Evolutionary conservation across 441 rosid species (phyloP).

Genomic region (Croton laevigatus): DNA sequence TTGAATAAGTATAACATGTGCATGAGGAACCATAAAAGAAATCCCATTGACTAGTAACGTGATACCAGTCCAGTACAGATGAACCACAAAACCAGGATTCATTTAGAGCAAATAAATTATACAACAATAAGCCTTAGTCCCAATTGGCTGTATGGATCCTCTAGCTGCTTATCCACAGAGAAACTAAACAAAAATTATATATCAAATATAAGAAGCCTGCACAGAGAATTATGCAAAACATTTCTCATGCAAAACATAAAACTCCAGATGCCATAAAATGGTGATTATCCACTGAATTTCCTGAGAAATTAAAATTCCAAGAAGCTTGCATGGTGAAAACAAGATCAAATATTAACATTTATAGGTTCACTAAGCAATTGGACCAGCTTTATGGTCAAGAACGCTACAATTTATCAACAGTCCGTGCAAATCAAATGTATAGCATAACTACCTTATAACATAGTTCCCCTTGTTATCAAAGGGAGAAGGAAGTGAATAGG

Average conservation of each 20-base stretch:
- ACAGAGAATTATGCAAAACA: neutral
- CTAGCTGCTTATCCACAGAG: neutral
- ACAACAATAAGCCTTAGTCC: neutral
- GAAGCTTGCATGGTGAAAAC: neutral
- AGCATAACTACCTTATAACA: conserved; percentile 63
- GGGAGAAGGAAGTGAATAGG: conserved; percentile 84
- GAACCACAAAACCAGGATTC: neutral
- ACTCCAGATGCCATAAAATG: neutral
- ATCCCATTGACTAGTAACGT: neutral
- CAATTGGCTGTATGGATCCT: too few relatives aligned
- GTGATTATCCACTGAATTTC: neutral
- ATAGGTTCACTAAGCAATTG: neutral
- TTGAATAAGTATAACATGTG: neutral
- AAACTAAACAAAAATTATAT: neutral
- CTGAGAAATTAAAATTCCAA: neutral
- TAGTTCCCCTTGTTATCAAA: conserved; percentile 88
- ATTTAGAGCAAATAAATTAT: neutral
- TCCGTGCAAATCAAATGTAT: neutral
- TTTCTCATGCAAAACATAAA: neutral
- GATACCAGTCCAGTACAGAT: neutral
- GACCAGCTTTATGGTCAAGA: neutral
- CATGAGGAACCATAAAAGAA: neutral
- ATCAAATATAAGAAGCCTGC: neutral
- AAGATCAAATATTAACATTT: neutral
- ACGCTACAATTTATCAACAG: neutral